Percentiles rank a stretch among this genome's conserved stretches.
These are phyloP conservation scores for Rhinocladiella similis DNA, from an alignment of 2,329 filamentous ascomycete genomes.

Conservation along the genomic window DNA sequence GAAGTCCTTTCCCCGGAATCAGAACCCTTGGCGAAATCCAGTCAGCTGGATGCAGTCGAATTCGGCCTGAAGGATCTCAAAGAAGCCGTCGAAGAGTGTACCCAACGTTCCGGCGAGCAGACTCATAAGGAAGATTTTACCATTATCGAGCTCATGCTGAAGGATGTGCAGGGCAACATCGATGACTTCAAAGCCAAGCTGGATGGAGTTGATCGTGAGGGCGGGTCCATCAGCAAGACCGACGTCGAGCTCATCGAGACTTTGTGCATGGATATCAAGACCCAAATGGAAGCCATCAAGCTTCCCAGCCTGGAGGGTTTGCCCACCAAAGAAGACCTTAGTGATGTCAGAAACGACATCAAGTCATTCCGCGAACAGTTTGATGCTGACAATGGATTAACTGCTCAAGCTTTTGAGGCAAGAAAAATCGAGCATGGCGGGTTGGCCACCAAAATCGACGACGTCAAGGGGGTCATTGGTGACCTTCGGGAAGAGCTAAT, in stretches of 20 bases:
- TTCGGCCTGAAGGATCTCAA: constrained; percentile 72
- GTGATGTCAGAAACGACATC: constrained; percentile 67
- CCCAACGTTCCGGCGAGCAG: constrained; percentile 65
- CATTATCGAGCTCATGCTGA: constrained; percentile 73
- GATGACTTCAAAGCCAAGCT: constrained; percentile 65
- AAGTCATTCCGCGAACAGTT: constrained; percentile 70
- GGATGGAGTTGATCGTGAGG: constrained; percentile 41
- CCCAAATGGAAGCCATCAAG: constrained; percentile 70
- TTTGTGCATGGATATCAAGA: constrained; percentile 82
- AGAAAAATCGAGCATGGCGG: constrained; percentile 80
- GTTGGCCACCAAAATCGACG: constrained; percentile 73
- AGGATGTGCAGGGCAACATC: constrained; percentile 72
- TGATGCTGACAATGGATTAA: constrained; percentile 68
- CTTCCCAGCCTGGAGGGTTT: constrained; percentile 70
- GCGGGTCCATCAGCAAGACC: constrained; percentile 69
- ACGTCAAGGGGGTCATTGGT: constrained; percentile 74
- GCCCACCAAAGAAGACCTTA: constrained; percentile 74
- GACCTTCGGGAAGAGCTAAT: constrained; percentile 77
- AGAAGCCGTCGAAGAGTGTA: constrained; percentile 65
- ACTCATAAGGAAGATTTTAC: constrained; percentile 78
- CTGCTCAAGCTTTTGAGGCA: constrained; percentile 77
- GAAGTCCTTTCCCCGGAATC: constrained; percentile 68
- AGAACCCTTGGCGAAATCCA: constrained; percentile 66
- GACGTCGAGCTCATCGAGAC: constrained; percentile 80
- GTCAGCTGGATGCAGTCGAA: constrained; percentile 64